Conservation (phyloP, 2,329 filamentous ascomycete genomes). For the Cordyceps fumosorosea region DNA sequence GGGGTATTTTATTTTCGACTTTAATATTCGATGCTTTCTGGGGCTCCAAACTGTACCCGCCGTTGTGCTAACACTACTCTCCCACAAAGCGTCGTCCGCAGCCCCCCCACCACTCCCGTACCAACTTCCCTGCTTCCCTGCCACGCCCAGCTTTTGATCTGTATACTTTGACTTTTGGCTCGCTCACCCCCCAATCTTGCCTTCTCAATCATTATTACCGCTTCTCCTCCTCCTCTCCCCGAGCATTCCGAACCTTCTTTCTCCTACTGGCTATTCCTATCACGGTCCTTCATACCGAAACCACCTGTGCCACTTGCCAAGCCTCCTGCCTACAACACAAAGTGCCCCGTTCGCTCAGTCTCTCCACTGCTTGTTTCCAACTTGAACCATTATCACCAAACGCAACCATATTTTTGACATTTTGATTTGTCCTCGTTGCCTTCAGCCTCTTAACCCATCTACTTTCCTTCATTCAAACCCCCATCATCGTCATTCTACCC, state of each 20-base stretch:
- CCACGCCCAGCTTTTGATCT: not conserved
- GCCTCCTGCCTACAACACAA: not conserved
- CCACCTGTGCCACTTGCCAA: constrained; percentile 5
- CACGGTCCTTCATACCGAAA: not conserved
- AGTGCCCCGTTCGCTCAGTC: not conserved
- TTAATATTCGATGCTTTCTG: not conserved
- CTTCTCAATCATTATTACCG: not conserved
- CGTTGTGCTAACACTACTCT: no score
- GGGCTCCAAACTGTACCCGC: not conserved
- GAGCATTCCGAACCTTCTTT: not conserved
- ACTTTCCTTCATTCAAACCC: not conserved
- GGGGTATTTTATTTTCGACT: no score
- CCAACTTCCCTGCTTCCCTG: not conserved
- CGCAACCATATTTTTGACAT: not conserved
- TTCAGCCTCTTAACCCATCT: not conserved
- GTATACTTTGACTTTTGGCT: no score
- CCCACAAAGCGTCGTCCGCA: no score
- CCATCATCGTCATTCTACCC: not conserved
- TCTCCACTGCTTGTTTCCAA: not conserved
- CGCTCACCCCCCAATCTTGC: not conserved
- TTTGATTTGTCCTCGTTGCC: not conserved
- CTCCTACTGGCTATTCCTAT: not conserved
- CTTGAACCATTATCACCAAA: not conserved
- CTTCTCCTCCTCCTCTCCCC: not conserved
- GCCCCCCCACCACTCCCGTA: no score